phyloP scores from a whole-genome alignment of 2,329 filamentous ascomycete genomes.

The Diaporthe sp. region DNA sequence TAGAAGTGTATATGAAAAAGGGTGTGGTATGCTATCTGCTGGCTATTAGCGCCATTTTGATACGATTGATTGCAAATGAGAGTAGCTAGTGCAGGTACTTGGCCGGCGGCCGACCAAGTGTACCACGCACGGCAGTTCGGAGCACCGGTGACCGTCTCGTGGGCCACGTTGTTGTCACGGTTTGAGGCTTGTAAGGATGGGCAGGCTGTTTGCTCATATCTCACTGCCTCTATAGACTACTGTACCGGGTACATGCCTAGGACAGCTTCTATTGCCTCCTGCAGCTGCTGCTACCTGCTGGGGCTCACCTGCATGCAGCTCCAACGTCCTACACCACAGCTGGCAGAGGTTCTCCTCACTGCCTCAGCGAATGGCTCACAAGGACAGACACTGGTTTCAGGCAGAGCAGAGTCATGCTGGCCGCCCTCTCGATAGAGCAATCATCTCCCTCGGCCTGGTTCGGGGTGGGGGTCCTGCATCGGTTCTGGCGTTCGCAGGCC shows the following conservation, averaged over 20 bases:
- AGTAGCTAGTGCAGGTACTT: slow-evolving; percentile 9
- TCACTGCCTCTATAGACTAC: not conserved
- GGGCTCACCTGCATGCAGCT: slow-evolving; percentile 17
- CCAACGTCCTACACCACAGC: slow-evolving; percentile 4
- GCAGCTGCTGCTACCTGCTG: not conserved
- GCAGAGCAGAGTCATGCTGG: slow-evolving; percentile 15
- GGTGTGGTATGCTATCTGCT: too few relatives aligned
- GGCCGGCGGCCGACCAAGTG: not conserved
- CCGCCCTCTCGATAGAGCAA: not conserved
- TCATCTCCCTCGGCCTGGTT: slow-evolving; percentile 1
- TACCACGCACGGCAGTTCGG: slow-evolving; percentile 4
- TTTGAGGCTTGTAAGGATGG: slow-evolving; percentile 30
- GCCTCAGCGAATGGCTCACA: slow-evolving; percentile 1
- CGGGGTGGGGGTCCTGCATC: not conserved
- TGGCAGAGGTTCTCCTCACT: not conserved
- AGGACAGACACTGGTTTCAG: slow-evolving; percentile 17
- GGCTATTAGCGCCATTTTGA: too few relatives aligned
- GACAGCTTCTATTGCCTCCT: not conserved
- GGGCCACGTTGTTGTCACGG: slow-evolving; percentile 5
- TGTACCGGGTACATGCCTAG: not conserved
- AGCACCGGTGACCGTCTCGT: not conserved
- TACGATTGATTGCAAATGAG: too few relatives aligned
- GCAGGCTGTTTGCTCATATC: slow-evolving; percentile 6
- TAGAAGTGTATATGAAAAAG: too few relatives aligned
- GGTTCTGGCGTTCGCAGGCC: slow-evolving; percentile 1